phyloP scores from a whole-genome alignment of 2,329 filamentous ascomycete species.

The Neofusicoccum ribis region DNA sequence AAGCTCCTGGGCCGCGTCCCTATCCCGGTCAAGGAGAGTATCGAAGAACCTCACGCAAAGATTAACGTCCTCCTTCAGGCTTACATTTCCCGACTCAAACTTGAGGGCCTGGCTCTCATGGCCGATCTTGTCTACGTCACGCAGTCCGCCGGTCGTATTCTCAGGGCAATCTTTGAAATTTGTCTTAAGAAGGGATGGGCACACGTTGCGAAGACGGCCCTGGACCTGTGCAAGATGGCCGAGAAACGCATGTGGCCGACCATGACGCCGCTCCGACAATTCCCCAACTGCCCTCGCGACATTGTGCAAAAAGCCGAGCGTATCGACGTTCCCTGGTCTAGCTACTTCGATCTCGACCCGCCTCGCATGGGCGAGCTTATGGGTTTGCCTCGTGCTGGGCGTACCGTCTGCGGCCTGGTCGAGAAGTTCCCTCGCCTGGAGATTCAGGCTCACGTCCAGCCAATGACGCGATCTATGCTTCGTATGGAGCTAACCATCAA shows the following conservation, averaged over 20 bases:
- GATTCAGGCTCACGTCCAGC: conserved; percentile 89
- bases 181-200: conserved; percentile 97
- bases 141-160: conserved; percentile 92
- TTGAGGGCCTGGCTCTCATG: conserved; percentile 94
- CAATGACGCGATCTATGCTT: conserved; percentile 90
- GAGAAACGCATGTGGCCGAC: conserved; percentile 99
- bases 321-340: conserved; percentile 90
- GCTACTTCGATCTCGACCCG: conserved; percentile 94
- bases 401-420: conserved; percentile 80
- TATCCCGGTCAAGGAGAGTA: conserved; percentile 94
- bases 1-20: conserved; percentile 88
- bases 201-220: conserved; percentile 83
- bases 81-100: conserved; percentile 90
- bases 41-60: conserved; percentile 95
- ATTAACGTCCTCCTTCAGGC: conserved; percentile 97
- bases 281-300: conserved; percentile 76
- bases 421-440: conserved; percentile 92
- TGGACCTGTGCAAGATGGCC: conserved; percentile 98
- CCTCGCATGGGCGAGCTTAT: conserved; percentile 94
- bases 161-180: conserved; percentile 95
- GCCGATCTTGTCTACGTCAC: conserved; percentile 98
- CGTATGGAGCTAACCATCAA: conserved; percentile 87
- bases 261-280: conserved; percentile 94
- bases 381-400: conserved; percentile 84
- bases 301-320: conserved; percentile 90